phyloP scores from a whole-genome alignment of 2,329 filamentous ascomycete species.

The Fusarium paranaense region DNA sequence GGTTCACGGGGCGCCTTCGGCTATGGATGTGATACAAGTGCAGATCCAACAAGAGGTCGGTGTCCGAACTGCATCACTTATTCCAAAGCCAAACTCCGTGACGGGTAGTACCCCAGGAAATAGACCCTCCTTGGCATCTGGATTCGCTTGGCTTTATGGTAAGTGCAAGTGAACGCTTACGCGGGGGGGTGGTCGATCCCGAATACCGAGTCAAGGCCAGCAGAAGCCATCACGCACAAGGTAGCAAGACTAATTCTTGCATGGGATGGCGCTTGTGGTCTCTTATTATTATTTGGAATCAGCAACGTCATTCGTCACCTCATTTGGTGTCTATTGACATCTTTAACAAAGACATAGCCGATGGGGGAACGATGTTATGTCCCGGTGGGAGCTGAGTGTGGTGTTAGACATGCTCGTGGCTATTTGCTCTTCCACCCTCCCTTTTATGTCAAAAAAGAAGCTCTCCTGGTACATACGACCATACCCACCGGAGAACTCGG shows the following conservation, averaged over 20 bases:
- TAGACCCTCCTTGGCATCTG: not conserved
- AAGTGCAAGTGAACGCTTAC: not conserved
- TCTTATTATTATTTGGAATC: not conserved
- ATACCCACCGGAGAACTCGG: not conserved
- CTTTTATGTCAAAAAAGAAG: not conserved
- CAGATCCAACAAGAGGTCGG: not conserved
- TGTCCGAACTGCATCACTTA: not conserved
- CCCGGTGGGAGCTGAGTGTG: not conserved
- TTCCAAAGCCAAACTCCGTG: not conserved
- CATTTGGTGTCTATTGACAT: not conserved
- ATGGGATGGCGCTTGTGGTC: not conserved
- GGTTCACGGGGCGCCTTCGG: not conserved
- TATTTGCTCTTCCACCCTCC: not conserved
- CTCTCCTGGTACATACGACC: not conserved
- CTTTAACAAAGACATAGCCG: not conserved
- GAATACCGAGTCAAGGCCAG: not conserved
- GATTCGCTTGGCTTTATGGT: not conserved
- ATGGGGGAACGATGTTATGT: not conserved
- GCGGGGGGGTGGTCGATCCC: not conserved
- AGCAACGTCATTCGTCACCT: not conserved
- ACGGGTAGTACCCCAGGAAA: not conserved
- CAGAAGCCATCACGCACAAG: not conserved
- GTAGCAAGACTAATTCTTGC: not conserved
- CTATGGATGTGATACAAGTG: not conserved
- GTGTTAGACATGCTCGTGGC: not conserved